Percentiles rank a stretch among this genome's conserved stretches.
phyloP scores from a whole-genome alignment of 495 filamentous ascomycete genomes.

The Chaetomium cochliodes region DNA sequence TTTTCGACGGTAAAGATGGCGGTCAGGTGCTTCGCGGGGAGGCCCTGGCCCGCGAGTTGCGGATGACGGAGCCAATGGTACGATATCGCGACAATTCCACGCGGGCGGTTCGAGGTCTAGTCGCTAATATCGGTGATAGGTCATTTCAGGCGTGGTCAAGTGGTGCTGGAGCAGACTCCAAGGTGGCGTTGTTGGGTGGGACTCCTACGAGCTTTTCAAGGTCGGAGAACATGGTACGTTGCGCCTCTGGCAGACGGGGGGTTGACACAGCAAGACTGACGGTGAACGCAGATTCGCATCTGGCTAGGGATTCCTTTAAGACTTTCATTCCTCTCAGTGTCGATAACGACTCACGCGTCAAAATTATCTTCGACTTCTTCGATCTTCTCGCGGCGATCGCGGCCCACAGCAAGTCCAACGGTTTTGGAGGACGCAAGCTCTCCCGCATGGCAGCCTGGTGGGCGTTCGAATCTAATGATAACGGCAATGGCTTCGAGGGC shows the following conservation, averaged over 20 bases:
- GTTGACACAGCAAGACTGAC: neutral
- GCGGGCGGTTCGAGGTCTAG: neutral
- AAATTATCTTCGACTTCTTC: constrained; percentile 96
- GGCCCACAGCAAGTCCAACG: constrained; percentile 86
- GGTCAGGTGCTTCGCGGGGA: constrained; percentile 59
- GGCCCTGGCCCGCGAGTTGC: constrained; percentile 76
- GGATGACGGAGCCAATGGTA: constrained; percentile 93
- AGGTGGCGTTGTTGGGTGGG: constrained; percentile 93
- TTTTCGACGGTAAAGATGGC: constrained; percentile 68
- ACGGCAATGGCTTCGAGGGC: constrained; percentile 88
- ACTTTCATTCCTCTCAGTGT: constrained; percentile 95
- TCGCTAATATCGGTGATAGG: constrained; percentile 51
- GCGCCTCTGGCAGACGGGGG: neutral
- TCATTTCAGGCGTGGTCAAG: constrained; percentile 90
- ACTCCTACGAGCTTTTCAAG: constrained; percentile 92
- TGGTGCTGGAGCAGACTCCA: constrained; percentile 97
- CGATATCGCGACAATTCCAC: constrained; percentile 24
- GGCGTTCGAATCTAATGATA: constrained; percentile 90
- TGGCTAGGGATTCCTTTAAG: constrained; percentile 89
- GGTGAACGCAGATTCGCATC: constrained; percentile 69
- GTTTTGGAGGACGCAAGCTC: constrained; percentile 87
- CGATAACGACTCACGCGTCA: constrained; percentile 79
- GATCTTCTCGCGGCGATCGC: constrained; percentile 80
- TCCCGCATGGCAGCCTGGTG: constrained; percentile 97
- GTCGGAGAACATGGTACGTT: constrained; percentile 84